Conservation (phyloP, 2,329 filamentous ascomycete species). For the Cadophora malorum region DNA sequence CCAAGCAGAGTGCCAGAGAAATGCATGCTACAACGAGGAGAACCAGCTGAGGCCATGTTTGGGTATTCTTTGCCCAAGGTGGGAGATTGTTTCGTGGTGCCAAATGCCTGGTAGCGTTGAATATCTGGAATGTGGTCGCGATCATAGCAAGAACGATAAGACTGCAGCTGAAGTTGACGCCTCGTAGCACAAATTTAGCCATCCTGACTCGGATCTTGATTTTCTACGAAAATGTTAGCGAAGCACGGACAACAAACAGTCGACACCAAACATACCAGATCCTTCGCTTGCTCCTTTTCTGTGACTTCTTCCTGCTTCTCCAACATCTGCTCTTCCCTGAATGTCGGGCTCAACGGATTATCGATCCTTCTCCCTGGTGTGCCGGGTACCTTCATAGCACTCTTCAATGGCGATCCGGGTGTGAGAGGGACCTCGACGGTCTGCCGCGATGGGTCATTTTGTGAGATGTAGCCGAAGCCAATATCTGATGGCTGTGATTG, state of each 20-base stretch:
- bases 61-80: conserved; percentile 81
- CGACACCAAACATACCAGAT: conserved; percentile 69
- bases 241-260: conserved; percentile 8
- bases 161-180: conserved; percentile 96
- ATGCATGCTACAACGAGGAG: conserved; percentile 80
- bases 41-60: conserved; percentile 87
- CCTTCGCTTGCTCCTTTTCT: conserved; percentile 85
- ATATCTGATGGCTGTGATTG: conserved; percentile 82
- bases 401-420: conserved; percentile 83
- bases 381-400: conserved; percentile 86
- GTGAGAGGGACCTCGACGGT: conserved; percentile 67
- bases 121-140: conserved; percentile 86
- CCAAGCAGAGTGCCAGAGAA: conserved; percentile 78
- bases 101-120: conserved; percentile 82
- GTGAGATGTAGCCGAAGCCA: conserved; percentile 87
- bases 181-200: conserved; percentile 93
- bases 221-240: conserved; percentile 68
- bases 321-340: conserved; percentile 83
- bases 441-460: conserved; percentile 60
- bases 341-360: conserved; percentile 89
- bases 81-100: conserved; percentile 80
- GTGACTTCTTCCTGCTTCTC: conserved; percentile 84
- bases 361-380: conserved; percentile 74
- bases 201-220: conserved; percentile 89
- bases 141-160: conserved; percentile 93